Evolutionary conservation across 441 rosid genomes (phyloP).

Genomic region (Francoa sonchifolia): DNA sequence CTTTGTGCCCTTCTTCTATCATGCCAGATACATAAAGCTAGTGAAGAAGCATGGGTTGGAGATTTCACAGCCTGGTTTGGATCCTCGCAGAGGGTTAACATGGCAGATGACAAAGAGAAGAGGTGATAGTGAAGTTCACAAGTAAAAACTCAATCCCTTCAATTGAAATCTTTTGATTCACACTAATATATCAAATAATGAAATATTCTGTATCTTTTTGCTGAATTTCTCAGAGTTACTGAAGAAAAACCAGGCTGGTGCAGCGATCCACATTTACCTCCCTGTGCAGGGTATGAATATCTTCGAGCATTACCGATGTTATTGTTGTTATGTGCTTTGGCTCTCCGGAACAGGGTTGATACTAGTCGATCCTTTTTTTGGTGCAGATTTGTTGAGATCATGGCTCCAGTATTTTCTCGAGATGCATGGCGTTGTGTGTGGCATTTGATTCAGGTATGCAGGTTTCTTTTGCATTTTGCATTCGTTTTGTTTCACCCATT

Average conservation of each 20-base stretch:
- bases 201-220: slow-evolving; percentile 1
- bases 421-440: slow-evolving; percentile 97
- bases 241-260: slow-evolving; percentile 91
- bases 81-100: slow-evolving; percentile 64
- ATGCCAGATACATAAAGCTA: slow-evolving; percentile 55
- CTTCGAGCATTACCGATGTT: not conserved
- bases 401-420: slow-evolving; percentile 97
- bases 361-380: slow-evolving; percentile 2
- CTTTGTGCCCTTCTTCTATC: not conserved
- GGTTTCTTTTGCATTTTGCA: not conserved
- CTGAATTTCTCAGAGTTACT: slow-evolving; percentile 35
- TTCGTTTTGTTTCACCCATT: not conserved
- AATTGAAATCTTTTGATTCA: not conserved
- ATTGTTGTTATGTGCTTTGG: not conserved
- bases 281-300: slow-evolving; percentile 84
- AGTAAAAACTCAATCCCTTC: slow-evolving; percentile 27
- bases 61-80: slow-evolving; percentile 95
- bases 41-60: slow-evolving; percentile 78
- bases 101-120: slow-evolving; percentile 95
- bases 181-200: not conserved
- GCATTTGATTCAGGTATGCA: slow-evolving; percentile 85
- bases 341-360: not conserved
- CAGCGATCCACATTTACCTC: slow-evolving; percentile 69
- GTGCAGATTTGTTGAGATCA: slow-evolving; percentile 88
- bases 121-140: slow-evolving; percentile 73